These are phyloP conservation scores for Dissophora ornata DNA, from an alignment of 192 early-diverging fungal species.

Conservation along the genomic window DNA sequence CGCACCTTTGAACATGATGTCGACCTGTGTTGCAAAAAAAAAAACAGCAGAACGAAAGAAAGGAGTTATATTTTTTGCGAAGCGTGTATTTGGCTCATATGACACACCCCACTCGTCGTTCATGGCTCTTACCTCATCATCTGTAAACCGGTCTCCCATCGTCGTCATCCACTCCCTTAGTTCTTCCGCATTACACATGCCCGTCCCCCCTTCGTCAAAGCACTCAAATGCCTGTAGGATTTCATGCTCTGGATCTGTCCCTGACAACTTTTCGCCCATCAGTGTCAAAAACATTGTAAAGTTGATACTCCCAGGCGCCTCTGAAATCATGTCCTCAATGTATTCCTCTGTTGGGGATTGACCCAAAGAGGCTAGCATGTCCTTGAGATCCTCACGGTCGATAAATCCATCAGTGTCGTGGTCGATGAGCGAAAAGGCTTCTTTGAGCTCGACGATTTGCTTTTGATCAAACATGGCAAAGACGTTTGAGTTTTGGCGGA, in stretches of 20 bases:
- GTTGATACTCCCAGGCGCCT: constrained; percentile 92
- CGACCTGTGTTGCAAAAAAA: constrained; percentile 63
- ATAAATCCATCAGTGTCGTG: constrained; percentile 93
- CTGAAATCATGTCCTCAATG: constrained; percentile 91
- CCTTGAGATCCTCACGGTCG: constrained; percentile 92
- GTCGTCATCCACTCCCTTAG: constrained; percentile 90
- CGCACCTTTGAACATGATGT: constrained; percentile 93
- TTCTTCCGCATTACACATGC: constrained; percentile 82
- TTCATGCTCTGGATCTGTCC: constrained; percentile 91
- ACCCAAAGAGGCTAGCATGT: constrained; percentile 58
- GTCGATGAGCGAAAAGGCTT: constrained; percentile 96
- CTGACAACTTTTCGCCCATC: constrained; percentile 93
- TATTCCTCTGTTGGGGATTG: constrained; percentile 75
- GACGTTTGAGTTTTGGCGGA: constrained; percentile 95
- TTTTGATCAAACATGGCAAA: constrained; percentile 98
- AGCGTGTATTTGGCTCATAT: too few relatives aligned
- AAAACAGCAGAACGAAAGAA: too few relatives aligned
- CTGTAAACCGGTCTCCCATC: constrained; percentile 93
- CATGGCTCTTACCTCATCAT: constrained; percentile 82
- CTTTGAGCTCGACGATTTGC: constrained; percentile 96
- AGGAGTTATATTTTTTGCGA: too few relatives aligned
- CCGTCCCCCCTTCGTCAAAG: constrained; percentile 89
- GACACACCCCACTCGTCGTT: too few relatives aligned
- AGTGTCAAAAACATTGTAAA: constrained; percentile 98
- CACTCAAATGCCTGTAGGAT: constrained; percentile 93